Percentiles rank a stretch among this genome's conserved stretches.
Conservation (phyloP, 2,329 filamentous ascomycete genomes). For the Epichloe coenophiala region DNA sequence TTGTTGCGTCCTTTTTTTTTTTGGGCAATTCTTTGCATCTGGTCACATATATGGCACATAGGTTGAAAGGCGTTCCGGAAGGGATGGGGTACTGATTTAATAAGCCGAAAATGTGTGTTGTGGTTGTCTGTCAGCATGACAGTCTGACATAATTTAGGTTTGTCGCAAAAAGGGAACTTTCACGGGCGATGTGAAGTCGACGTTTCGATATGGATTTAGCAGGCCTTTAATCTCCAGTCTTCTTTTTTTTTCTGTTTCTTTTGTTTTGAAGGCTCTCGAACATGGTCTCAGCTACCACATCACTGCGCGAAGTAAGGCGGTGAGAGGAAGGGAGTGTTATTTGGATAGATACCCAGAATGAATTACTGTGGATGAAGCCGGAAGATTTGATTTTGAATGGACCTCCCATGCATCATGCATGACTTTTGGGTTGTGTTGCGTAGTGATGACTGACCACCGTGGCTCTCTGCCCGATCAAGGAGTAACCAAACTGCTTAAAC, state of each 20-base stretch:
- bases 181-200: no score
- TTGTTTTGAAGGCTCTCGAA: neutral
- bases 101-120: neutral
- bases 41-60: neutral
- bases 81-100: neutral
- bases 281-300: neutral
- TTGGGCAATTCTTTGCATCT: neutral
- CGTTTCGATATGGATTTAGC: no score
- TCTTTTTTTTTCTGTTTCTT: neutral
- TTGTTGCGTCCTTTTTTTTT: neutral
- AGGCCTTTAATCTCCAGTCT: neutral
- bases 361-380: neutral
- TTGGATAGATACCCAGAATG: constrained; percentile 6
- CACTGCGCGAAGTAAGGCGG: no score
- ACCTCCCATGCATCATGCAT: no score
- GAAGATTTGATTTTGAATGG: no score
- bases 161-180: no score
- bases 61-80: neutral
- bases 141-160: neutral
- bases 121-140: neutral
- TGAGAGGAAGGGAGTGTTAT: neutral
- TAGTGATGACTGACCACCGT: no score
- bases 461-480: no score
- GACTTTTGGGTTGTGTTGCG: no score
- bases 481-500: constrained; percentile 1